Evolutionary conservation across 306 rosid genomes (phyloP).

Genomic region (Gillenia trifoliata): DNA sequence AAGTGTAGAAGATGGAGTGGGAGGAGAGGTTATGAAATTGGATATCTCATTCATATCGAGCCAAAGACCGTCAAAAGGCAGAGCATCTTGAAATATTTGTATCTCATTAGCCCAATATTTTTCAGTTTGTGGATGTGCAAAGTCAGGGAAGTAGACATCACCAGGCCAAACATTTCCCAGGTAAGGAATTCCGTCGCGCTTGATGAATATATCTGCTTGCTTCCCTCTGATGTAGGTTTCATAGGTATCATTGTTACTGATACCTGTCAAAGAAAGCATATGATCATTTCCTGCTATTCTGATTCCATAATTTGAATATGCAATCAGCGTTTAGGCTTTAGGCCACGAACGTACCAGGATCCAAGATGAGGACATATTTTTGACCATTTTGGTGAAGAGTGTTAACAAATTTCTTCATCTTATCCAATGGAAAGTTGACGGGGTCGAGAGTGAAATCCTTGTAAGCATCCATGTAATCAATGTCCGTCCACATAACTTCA

Average conservation of each 20-base stretch:
- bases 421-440: slow-evolving; percentile 60
- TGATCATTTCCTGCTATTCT: not conserved
- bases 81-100: slow-evolving; percentile 41
- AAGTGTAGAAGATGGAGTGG: slow-evolving; percentile 45
- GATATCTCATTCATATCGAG: slow-evolving; percentile 83
- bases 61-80: slow-evolving; percentile 86
- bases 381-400: slow-evolving; percentile 69
- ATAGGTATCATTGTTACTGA: slow-evolving; percentile 51
- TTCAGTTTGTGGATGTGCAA: slow-evolving; percentile 53
- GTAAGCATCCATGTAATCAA: slow-evolving; percentile 85
- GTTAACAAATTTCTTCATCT: slow-evolving; percentile 53
- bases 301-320: not conserved
- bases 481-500: slow-evolving; percentile 93
- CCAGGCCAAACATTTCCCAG: slow-evolving; percentile 93
- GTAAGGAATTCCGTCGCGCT: slow-evolving; percentile 60
- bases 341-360: slow-evolving; percentile 56
- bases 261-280: slow-evolving; percentile 41
- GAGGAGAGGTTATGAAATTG: slow-evolving; percentile 59
- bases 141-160: slow-evolving; percentile 72
- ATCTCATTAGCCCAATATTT: slow-evolving; percentile 66
- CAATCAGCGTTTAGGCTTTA: not conserved
- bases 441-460: slow-evolving; percentile 92
- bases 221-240: slow-evolving; percentile 61
- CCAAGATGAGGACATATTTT: slow-evolving; percentile 75
- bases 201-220: slow-evolving; percentile 61